Evolutionary conservation across 2,329 filamentous ascomycete genomes (phyloP).

Genomic region (Fusarium sororula): DNA sequence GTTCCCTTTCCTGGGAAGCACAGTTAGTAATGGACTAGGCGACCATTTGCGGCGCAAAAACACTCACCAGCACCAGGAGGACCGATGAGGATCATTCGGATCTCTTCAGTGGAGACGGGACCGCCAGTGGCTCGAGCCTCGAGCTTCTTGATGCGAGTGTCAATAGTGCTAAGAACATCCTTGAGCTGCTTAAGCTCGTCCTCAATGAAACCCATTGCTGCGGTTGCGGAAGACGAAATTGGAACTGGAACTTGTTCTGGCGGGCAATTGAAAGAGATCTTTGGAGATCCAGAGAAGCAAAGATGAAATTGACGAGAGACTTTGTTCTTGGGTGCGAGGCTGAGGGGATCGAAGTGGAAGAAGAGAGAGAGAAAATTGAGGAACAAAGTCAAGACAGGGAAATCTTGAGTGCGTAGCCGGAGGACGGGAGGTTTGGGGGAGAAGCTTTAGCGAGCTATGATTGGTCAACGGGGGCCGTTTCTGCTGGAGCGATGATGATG

Average conservation of each 20-base stretch:
- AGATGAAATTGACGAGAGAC: slow-evolving; percentile 11
- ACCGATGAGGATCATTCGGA: slow-evolving; percentile 98
- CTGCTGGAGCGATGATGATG: slow-evolving; percentile 33
- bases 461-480: slow-evolving; percentile 31
- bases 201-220: slow-evolving; percentile 86
- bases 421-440: slow-evolving; percentile 44
- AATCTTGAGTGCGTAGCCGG: slow-evolving; percentile 46
- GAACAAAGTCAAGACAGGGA: slow-evolving; percentile 38
- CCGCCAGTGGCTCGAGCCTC: slow-evolving; percentile 75
- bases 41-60: slow-evolving; percentile 9
- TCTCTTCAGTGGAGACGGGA: slow-evolving; percentile 64
- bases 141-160: slow-evolving; percentile 85
- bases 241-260: slow-evolving; percentile 24
- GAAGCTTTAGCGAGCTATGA: slow-evolving; percentile 37
- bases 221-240: slow-evolving; percentile 38
- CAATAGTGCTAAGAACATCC: slow-evolving; percentile 83
- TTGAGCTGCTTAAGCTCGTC: slow-evolving; percentile 88
- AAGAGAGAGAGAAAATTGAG: slow-evolving; percentile 31
- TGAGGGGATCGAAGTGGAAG: slow-evolving; percentile 13
- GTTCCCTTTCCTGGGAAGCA: slow-evolving; percentile 87
- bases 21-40: slow-evolving; percentile 25
- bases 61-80: slow-evolving; percentile 92
- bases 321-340: slow-evolving; percentile 24
- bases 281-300: slow-evolving; percentile 20
- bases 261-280: slow-evolving; percentile 26